Evolutionary conservation across 164 flowering plant genomes (phyloP).

Genomic region (Macadamia tetraphylla): DNA sequence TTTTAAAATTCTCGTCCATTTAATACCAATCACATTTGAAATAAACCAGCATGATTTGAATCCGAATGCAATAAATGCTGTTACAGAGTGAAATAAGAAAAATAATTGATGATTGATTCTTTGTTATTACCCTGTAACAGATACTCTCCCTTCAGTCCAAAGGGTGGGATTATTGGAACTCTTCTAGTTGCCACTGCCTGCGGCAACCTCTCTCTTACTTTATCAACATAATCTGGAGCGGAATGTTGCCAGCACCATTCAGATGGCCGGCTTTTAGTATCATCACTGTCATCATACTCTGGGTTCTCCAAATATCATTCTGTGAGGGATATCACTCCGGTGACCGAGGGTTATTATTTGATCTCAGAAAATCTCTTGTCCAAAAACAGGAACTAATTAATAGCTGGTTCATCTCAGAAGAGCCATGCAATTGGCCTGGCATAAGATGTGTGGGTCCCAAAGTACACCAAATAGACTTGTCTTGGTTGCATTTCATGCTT

Average conservation of each 20-base stretch:
- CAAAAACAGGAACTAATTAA: slow-evolving; percentile 22
- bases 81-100: not conserved
- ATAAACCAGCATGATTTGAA: not conserved
- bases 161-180: not conserved
- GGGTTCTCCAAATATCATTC: slow-evolving; percentile 12
- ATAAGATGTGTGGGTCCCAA: slow-evolving; percentile 34
- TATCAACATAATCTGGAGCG: not conserved
- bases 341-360: slow-evolving; percentile 20
- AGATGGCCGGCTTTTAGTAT: slow-evolving; percentile 6
- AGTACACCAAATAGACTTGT: slow-evolving; percentile 34
- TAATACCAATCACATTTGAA: not conserved
- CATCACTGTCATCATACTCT: slow-evolving; percentile 6
- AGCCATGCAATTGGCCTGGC: slow-evolving; percentile 54
- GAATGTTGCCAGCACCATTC: slow-evolving; percentile 4
- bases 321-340: slow-evolving; percentile 12
- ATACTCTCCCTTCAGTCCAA: slow-evolving; percentile 1
- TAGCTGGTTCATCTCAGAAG: slow-evolving; percentile 38
- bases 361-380: slow-evolving; percentile 28
- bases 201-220: not conserved
- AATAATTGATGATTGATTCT: not conserved
- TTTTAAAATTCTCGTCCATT: not conserved
- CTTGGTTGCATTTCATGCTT: slow-evolving; percentile 29
- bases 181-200: not conserved
- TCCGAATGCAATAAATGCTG: not conserved
- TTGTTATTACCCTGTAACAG: not conserved